Evolutionary conservation across 805 yeast genomes (phyloP), one percentile per base, ranked within the genome.

Genomic region (Diddensiella santjacobensis): DNA sequence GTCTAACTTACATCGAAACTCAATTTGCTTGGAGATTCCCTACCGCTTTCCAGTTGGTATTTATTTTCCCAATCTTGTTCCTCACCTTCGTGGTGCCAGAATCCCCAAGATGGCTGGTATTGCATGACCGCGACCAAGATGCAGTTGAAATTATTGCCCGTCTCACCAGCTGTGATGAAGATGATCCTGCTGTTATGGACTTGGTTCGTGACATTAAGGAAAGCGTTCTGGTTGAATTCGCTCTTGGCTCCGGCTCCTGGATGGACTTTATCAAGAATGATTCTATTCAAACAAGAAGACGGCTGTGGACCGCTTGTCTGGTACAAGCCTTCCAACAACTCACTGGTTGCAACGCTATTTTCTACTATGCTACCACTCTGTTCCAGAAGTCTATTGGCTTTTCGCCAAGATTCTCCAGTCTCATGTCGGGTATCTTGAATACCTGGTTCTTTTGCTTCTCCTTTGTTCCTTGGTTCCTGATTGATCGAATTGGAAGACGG

Each of bases 11-110:
- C 18, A 29, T 15, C 17, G 30, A 31, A 11, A 23, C 20, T 36
- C 45, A 26, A 13, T 46, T 72, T 26, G 71, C 81, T 15, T 83
- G 87, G 87, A 77, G 88, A 70, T 74, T 83, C 59, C 87, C 89
- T 8, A 74, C 83, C 51, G 80, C 84, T 1, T 68, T 82, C 59
- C 89, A 83, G 65, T 70, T 78, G 49, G 50, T 80, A 26, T 81
- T 81, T 61, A 15, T 83, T 15, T 18, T 42, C 17, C 35, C 44
- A 5, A 46, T 48, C n/a, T 33, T 48, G 2, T 33, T 22, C 11
- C 35, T 48, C 8, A 20, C 37, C 10, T 15, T 48, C 22, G n/a
- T 46, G 13, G 22, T 42, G 5, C 50, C 51, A 19, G 46, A 42
- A 17, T 33, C 44, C n/a, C 46, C 46, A 6, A 13, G 46, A 29